Evolutionary conservation across 352 stramenopile species (phyloP).

Genomic region (Lagenidium sp.): DNA sequence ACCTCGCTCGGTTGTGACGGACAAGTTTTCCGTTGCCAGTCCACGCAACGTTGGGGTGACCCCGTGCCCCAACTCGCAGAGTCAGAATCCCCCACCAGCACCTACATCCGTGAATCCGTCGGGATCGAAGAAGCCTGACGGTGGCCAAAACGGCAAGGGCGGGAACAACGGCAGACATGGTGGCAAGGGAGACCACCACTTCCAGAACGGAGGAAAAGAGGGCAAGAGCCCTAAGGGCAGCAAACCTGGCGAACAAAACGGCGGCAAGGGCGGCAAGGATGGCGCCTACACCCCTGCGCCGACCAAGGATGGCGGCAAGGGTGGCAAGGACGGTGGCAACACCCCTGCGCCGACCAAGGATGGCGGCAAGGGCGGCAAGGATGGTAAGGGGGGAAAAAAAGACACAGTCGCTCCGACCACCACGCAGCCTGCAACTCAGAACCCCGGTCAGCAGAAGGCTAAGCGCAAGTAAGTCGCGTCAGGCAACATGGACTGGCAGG

Average conservation of each 20-base stretch:
- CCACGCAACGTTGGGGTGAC: slow-evolving; percentile 7
- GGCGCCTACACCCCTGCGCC: not conserved
- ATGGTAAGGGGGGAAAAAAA: not conserved
- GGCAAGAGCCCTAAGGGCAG: not conserved
- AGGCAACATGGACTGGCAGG: no score
- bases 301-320: not conserved
- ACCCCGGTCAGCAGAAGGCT: no score
- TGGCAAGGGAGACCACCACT: not conserved
- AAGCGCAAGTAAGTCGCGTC: no score
- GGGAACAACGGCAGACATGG: not conserved
- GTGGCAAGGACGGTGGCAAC: not conserved
- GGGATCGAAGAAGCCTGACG: not conserved
- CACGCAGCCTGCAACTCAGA: not conserved
- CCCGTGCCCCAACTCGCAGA: slow-evolving; percentile 3
- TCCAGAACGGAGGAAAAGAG: not conserved
- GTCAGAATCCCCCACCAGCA: not conserved
- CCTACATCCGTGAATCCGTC: not conserved
- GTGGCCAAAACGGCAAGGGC: slow-evolving; percentile 1
- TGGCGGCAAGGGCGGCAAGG: not conserved
- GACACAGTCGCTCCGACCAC: not conserved
- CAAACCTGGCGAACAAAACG: not conserved
- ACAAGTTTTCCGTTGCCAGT: slow-evolving; percentile 31
- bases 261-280: not conserved
- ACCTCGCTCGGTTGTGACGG: slow-evolving; percentile 15
- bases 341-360: not conserved